Evolutionary conservation across 768 basidiomycete genomes (phyloP).

Genomic region (Boletus rufocinnamomeus): DNA sequence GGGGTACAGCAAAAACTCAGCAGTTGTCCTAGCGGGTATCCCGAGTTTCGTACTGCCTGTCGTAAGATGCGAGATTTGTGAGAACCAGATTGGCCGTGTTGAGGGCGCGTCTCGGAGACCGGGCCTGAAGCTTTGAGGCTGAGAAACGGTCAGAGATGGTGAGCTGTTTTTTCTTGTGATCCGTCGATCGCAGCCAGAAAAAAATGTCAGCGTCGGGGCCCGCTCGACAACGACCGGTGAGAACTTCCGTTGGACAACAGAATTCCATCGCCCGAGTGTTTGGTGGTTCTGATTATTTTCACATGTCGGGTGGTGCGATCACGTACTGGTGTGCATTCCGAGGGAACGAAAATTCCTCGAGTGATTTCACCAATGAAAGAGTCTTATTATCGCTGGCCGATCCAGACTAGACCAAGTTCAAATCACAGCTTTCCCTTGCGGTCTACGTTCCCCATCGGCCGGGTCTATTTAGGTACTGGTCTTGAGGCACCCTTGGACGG

Average conservation of each 20-base stretch:
- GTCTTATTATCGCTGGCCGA: neutral
- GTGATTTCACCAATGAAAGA: neutral
- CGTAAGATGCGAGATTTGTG: constrained; percentile 8
- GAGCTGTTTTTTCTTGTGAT: neutral
- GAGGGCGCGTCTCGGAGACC: neutral
- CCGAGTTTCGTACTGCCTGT: neutral
- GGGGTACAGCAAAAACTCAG: neutral
- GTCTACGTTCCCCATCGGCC: neutral
- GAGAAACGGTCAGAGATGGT: neutral
- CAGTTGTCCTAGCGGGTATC: neutral
- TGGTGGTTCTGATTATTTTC: neutral
- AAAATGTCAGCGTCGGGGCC: neutral
- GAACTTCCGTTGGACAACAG: neutral
- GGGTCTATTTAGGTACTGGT: neutral
- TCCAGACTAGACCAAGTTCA: neutral
- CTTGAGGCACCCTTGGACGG: neutral
- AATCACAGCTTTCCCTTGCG: neutral
- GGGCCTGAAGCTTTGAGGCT: neutral
- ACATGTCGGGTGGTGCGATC: neutral
- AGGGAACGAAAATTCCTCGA: neutral
- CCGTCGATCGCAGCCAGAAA: neutral
- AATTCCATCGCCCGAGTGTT: neutral
- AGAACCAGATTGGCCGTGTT: neutral
- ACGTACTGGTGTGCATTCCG: neutral
- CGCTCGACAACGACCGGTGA: neutral